A percentile compares a stretch with the other conserved stretches of the same genome.
Conservation (phyloP, 495 filamentous ascomycete species). For the Tuber indicum region DNA sequence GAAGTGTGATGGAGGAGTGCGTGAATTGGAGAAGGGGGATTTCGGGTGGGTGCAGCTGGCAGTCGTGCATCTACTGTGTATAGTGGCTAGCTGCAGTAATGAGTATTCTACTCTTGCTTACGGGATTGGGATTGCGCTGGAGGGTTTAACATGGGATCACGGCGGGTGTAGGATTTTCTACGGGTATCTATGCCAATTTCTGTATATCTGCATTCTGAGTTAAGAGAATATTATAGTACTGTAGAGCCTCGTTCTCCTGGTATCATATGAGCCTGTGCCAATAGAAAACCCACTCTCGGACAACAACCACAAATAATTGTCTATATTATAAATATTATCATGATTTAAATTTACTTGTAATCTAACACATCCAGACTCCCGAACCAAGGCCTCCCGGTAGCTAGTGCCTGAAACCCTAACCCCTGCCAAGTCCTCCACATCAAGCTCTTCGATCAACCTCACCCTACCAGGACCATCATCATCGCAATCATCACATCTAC, state of each 20-base stretch:
- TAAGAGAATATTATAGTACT: background rate
- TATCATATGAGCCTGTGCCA: no score
- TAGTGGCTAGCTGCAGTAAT: background rate
- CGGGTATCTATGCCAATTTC: background rate
- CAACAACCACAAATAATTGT: no score
- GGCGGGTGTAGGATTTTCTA: background rate
- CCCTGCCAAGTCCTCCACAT: conserved; percentile 23
- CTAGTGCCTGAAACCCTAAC: conserved; percentile 22
- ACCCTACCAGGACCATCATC: conserved; percentile 8
- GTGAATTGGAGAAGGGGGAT: background rate
- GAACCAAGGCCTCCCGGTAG: background rate
- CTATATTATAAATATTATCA: no score
- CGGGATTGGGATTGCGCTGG: background rate
- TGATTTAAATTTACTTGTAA: no score
- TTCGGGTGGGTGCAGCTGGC: background rate
- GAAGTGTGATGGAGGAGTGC: background rate
- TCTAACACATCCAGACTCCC: background rate
- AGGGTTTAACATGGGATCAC: background rate
- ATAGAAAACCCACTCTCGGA: no score
- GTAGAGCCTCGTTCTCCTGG: background rate
- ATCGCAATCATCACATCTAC: background rate
- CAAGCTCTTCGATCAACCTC: background rate
- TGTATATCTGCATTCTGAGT: background rate
- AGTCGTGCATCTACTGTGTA: background rate
- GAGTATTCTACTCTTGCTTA: background rate